Evolutionary conservation across 1,284 basidiomycete species (phyloP), one percentile per base, ranked within the genome.

Genomic region (Moniliophthora roreri): DNA sequence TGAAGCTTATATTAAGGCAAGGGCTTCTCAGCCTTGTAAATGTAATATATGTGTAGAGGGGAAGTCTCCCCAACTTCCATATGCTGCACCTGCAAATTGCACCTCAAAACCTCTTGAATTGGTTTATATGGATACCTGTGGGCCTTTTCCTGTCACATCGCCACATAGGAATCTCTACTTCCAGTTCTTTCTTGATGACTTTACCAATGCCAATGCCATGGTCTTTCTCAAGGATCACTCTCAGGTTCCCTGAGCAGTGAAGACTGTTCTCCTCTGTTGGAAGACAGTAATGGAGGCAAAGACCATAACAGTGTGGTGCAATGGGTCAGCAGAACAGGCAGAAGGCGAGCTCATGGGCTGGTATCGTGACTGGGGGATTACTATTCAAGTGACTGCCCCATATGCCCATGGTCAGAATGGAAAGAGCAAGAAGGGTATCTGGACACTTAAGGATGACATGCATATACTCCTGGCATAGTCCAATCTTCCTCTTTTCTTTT

Each of bases 361-460:
- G 4, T 47, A 41, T 15, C 1, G 3, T 0, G 37, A 32, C 1
- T n/a, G 23, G 23, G 52, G 52, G 0, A 53, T 53, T 35, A 4
- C 13, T 7, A 36, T 18, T 4, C 40, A 50, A 7, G 1, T 18
- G 4, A 54, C 48, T 3, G 53, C 40, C 2, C 61, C 66, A 0
- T 65, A 69, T 58, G 60, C 63, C 1, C 67, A 67, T 44, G 53
- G 60, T 10, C 62, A 69, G 49, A 73, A 72, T 55, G 67, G 72
- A 1, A 65, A 66, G 18, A 61, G 61, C 6, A 69, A 75, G 56
- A 53, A 62, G 0, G 58, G 64, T 23, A 67, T 71, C 47, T 40
- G 64, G 0, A 69, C 65, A 0, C 53, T 72, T 8, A 61, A 63
- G 7, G 67, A 69, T 37, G 61, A 60, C 28, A 55, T 51, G 9